Percentiles rank a stretch among this genome's conserved stretches.
Conservation (phyloP, 1,139 yeast genomes). For the Kodamaea anthophila region DNA sequence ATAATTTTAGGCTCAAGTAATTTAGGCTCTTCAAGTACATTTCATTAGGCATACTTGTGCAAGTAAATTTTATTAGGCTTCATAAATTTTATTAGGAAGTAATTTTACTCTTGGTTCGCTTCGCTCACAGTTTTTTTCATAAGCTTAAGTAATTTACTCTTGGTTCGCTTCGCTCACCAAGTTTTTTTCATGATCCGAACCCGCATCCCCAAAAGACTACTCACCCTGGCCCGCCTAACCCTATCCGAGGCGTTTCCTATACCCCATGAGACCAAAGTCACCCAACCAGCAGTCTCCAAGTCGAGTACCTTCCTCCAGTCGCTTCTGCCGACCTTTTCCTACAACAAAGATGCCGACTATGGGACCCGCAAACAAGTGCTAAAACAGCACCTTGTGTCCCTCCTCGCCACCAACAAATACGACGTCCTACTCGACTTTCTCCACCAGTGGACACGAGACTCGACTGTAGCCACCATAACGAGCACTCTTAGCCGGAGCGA, state of each 20-base stretch:
- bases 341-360: slow-evolving; percentile 3
- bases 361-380: slow-evolving; percentile 3
- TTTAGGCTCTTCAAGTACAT: too few species aligned
- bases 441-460: slow-evolving; percentile 13
- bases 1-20: too few species aligned
- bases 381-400: slow-evolving; percentile 14
- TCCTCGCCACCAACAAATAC: slow-evolving; percentile 16
- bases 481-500: slow-evolving; percentile 16
- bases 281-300: slow-evolving; percentile 2
- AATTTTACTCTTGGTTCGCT: too few species aligned
- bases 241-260: slow-evolving; percentile 3
- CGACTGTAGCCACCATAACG: slow-evolving; percentile 7
- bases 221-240: too few species aligned
- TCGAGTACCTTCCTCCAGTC: slow-evolving; percentile 9
- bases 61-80: too few species aligned
- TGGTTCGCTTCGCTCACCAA: too few species aligned
- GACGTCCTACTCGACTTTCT: slow-evolving; percentile 18
- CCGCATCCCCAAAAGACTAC: too few species aligned
- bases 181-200: too few species aligned
- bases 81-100: too few species aligned
- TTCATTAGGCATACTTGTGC: too few species aligned
- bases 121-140: too few species aligned
- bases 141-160: too few species aligned
- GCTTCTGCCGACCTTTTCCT: slow-evolving; percentile 5
- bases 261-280: neutral